phyloP scores from a whole-genome alignment of 108 stramenopile species.

The Skeletonema menzelii region DNA sequence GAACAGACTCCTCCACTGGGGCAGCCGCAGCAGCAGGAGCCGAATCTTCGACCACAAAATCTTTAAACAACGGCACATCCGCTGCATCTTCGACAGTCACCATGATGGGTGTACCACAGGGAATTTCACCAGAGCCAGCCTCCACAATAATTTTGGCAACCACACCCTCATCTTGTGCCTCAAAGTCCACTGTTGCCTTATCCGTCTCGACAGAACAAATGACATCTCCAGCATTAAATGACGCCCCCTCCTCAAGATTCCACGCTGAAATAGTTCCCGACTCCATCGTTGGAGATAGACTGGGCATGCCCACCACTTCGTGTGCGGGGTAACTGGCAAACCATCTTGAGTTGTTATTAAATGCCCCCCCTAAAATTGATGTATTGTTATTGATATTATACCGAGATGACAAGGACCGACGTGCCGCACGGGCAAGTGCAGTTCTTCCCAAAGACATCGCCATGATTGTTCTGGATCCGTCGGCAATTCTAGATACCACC shows the following conservation, averaged over 20 bases:
- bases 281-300: conserved; percentile 97
- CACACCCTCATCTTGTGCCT: conserved; percentile 96
- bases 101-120: conserved; percentile 89
- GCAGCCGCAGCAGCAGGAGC: conserved; percentile 41
- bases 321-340: conserved; percentile 82
- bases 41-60: conserved; percentile 69
- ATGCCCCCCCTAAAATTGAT: neutral
- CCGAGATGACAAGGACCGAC: conserved; percentile 3
- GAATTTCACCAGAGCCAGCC: conserved; percentile 76
- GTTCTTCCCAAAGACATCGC: conserved; percentile 17
- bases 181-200: conserved; percentile 98
- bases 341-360: conserved; percentile 27
- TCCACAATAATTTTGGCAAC: conserved; percentile 92
- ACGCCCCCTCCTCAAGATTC: conserved; percentile 82
- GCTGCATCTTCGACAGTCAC: conserved; percentile 89
- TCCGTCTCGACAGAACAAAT: conserved; percentile 97
- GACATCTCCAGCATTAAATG: conserved; percentile 89
- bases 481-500: neutral
- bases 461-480: conserved; percentile 2
- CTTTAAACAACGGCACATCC: conserved; percentile 88
- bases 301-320: conserved; percentile 92
- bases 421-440: conserved; percentile 23
- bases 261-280: conserved; percentile 86
- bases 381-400: neutral
- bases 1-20: conserved; percentile 37